Conservation (phyloP, 2,329 filamentous ascomycete genomes). For the Myriangium duriaei region DNA sequence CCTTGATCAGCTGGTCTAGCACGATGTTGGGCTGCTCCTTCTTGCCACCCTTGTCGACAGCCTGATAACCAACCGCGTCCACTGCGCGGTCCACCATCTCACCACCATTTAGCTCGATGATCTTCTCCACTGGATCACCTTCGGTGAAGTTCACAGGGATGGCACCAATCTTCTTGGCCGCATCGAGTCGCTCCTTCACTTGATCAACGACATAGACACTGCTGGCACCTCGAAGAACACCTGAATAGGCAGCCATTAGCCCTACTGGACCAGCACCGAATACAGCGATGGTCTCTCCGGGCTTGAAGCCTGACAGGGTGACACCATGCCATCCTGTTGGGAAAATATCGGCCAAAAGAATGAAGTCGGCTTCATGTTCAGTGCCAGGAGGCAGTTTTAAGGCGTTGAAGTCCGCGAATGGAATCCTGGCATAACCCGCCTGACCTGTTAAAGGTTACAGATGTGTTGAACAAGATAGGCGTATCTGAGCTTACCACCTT, state of each 20-base stretch:
- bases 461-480: no score
- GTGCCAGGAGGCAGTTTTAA: conserved; percentile 48
- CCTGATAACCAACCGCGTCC: conserved; percentile 55
- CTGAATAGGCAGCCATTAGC: conserved; percentile 54
- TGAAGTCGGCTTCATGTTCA: conserved; percentile 50
- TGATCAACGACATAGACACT: conserved; percentile 52
- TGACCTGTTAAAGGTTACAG: no score
- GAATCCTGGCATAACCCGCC: conserved; percentile 52
- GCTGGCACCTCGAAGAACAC: conserved; percentile 46
- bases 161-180: conserved; percentile 50
- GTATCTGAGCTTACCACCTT: no score
- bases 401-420: conserved; percentile 56
- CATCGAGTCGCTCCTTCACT: conserved; percentile 45
- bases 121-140: conserved; percentile 47
- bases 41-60: conserved; percentile 41
- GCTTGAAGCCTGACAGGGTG: conserved; percentile 44
- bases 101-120: conserved; percentile 44
- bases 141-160: conserved; percentile 49
- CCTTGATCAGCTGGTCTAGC: conserved; percentile 50
- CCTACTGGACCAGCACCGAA: conserved; percentile 55
- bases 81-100: conserved; percentile 50
- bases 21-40: conserved; percentile 52
- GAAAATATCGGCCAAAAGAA: conserved; percentile 38
- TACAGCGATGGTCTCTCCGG: conserved; percentile 50
- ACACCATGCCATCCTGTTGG: conserved; percentile 46